phyloP scores from a whole-genome alignment of 2,329 filamentous ascomycete species.

The Ascomycota sp. region DNA sequence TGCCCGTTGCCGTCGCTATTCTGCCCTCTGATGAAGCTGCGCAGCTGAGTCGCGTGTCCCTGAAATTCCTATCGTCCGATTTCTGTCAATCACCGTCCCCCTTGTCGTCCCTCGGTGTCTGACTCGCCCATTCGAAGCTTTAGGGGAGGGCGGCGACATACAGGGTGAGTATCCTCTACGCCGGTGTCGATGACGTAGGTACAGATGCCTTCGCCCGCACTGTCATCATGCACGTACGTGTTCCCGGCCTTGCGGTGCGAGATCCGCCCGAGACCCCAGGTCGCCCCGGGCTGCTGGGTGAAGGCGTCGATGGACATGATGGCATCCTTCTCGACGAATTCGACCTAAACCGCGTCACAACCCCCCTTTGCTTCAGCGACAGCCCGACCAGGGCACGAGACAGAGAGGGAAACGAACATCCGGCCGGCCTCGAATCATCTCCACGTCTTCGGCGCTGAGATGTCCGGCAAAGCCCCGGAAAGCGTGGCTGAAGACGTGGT shows the following conservation, averaged over 20 bases:
- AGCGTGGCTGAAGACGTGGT: conserved; percentile 6
- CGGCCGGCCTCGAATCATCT: conserved; percentile 5
- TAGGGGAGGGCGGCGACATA: conserved; percentile 1
- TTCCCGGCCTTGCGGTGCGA: conserved; percentile 9
- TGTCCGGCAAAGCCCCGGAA: conserved; percentile 7
- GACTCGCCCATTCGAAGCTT: conserved; percentile 4
- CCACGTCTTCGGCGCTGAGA: conserved; percentile 3
- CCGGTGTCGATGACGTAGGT: neutral
- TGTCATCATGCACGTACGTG: conserved; percentile 14
- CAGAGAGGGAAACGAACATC: conserved; percentile 2
- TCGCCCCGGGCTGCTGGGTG: conserved; percentile 12
- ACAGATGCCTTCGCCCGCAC: neutral
- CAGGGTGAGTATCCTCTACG: neutral
- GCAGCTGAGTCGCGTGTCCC: conserved; percentile 16
- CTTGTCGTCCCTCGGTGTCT: neutral
- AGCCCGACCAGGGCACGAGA: too few relatives aligned
- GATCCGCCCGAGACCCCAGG: conserved; percentile 17
- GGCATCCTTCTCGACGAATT: conserved; percentile 16
- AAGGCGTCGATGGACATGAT: conserved; percentile 1
- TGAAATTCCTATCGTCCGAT: conserved; percentile 12
- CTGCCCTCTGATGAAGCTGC: conserved; percentile 12
- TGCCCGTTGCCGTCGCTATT: conserved; percentile 8
- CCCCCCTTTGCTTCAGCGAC: neutral
- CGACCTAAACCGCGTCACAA: conserved; percentile 6
- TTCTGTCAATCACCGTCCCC: neutral